phyloP scores from a whole-genome alignment of 2,329 filamentous ascomycete species.

The Zasmidium cellare region DNA sequence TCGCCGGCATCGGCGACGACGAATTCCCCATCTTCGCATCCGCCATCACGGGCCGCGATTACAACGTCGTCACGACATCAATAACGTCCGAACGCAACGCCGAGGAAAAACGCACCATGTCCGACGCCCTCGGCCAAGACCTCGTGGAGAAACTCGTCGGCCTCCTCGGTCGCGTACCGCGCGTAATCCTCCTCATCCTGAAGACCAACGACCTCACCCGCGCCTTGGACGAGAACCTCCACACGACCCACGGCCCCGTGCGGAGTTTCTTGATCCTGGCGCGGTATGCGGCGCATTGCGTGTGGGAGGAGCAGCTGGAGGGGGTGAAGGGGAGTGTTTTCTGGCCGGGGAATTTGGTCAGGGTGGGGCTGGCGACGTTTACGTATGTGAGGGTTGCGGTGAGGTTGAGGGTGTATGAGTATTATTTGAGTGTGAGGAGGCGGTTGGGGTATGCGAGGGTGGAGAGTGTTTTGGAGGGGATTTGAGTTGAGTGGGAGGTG shows the following conservation, averaged over 20 bases:
- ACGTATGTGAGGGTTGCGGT: conserved; percentile 57
- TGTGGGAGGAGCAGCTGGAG: conserved; percentile 63
- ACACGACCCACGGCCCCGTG: conserved; percentile 66
- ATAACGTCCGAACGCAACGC: conserved; percentile 62
- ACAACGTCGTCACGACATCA: conserved; percentile 63
- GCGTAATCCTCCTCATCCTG: conserved; percentile 89
- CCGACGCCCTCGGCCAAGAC: conserved; percentile 72
- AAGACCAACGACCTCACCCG: conserved; percentile 98
- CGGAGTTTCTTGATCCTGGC: conserved; percentile 66
- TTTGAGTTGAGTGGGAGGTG: background rate
- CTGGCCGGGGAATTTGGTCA: conserved; percentile 53
- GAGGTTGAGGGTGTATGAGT: conserved; percentile 61
- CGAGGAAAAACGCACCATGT: conserved; percentile 84
- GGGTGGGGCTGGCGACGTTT: conserved; percentile 54
- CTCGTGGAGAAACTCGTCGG: conserved; percentile 86
- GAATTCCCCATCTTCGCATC: conserved; percentile 95
- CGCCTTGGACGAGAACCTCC: conserved; percentile 86
- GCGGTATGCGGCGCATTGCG: conserved; percentile 61
- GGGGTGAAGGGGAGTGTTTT: conserved; percentile 51
- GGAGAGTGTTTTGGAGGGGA: background rate
- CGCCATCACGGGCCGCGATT: conserved; percentile 94
- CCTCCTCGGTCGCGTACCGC: conserved; percentile 81
- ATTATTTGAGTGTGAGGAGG: conserved; percentile 51
- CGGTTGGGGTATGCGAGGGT: conserved; percentile 18
- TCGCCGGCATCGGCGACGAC: conserved; percentile 83